Base-by-base conservation (phyloP, 148 eudicot species). In the Amaranthus hypochondriacus region DNA sequence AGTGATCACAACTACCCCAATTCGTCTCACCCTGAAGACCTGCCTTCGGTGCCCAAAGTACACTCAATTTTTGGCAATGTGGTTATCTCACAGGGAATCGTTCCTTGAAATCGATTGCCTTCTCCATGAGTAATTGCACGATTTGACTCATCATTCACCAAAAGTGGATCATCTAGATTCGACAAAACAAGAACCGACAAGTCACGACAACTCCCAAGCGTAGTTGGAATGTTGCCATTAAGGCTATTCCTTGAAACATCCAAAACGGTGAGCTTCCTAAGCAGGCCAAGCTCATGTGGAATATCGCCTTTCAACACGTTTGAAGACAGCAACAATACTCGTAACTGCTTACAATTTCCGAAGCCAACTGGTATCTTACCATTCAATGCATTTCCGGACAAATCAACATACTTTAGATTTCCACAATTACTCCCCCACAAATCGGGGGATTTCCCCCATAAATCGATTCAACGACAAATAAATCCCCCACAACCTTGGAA, bases 11-110 rank as follows among this genome's bases (percentile, higher is more conserved):
- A 48, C 44, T 56, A 52, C 75, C 84, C 90, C 88, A 82, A 52
- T 57, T 85, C 53, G 85, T 68, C 57, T 75, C 73, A 71, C 84
- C 83, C 63, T 58, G 66, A 61, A 87, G 70, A 72, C 80, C 82
- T 51, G 87, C 82, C 63, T 72, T 78, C 15, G 90, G 89, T 62
- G 89, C 93, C 93, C 89, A 89, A 57, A 89, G 21, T 6, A 89
- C 75, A 69, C 78, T 74, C 73, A 87, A 74, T 62, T 77, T 77
- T 79, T 52, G 90, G 78, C 71, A 89, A 79, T 57, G 78, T 49
- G 48, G 77, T 72, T 18, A 89, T 75, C 77, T 83, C 81, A 53
- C 21, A 48, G 11, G 91, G 90, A 60, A 89, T 73, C 51, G 84
- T 61, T 69, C 93, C 87, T 66, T 68, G 75, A 64, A 87, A 89